These are phyloP conservation scores for Cyclostephanos tholiformis DNA, from an alignment of 108 stramenopile species.

Conservation along the genomic window DNA sequence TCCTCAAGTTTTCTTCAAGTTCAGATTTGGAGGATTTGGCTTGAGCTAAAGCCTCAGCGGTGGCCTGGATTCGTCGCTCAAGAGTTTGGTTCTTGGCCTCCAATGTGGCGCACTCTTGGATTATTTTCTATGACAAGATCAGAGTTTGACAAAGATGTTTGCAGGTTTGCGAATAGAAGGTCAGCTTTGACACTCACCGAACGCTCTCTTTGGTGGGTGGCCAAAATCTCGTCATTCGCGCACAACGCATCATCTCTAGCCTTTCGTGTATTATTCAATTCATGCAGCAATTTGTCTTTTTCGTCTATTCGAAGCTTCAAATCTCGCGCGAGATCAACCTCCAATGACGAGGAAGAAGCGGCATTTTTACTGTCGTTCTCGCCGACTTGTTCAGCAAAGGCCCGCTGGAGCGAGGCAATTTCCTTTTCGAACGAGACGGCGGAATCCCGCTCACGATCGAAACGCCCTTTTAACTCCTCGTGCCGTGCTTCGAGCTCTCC, in stretches of 20 bases:
- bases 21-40: constrained; percentile 5
- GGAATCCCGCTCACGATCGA: constrained; percentile 10
- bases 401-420: constrained; percentile 22
- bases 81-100: constrained; percentile 20
- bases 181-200: constrained; percentile 14
- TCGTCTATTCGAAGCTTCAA: constrained; percentile 26
- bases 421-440: constrained; percentile 17
- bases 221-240: constrained; percentile 22
- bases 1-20: constrained; percentile 8
- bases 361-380: background rate
- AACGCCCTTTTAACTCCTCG: constrained; percentile 14
- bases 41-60: constrained; percentile 20
- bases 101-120: constrained; percentile 17
- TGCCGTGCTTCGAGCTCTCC: constrained; percentile 17
- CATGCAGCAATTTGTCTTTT: constrained; percentile 20
- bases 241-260: constrained; percentile 28
- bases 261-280: constrained; percentile 26
- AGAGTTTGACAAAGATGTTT: background rate
- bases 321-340: constrained; percentile 23
- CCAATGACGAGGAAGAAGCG: background rate
- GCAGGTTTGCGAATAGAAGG: background rate
- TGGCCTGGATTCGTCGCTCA: constrained; percentile 17
- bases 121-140: constrained; percentile 1
- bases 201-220: constrained; percentile 18
- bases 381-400: constrained; percentile 16